Evolutionary conservation across 345 rosid genomes (phyloP), one percentile per base, ranked within the genome.

Genomic region (Odontarrhena argentea): DNA sequence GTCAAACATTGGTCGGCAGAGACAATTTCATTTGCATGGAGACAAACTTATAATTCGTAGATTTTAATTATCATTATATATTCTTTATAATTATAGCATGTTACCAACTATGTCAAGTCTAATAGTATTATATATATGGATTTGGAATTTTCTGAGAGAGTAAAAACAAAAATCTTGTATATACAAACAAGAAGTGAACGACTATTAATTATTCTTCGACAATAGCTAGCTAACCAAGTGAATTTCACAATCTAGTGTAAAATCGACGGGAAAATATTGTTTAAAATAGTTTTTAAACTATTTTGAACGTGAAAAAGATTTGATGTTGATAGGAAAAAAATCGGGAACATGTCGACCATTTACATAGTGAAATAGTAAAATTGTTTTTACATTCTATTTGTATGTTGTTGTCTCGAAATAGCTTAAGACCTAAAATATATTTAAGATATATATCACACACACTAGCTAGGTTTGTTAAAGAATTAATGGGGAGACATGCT

Each of bases 1-100:
- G 71, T 73, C 71, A 66, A 66, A 73, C 49, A 43, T 26, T 52
- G 67, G 67, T 66, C 62, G 72, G 72, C 72, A 36, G 35, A 36
- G 50, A 59, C 61, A 50, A 51, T 73, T 73, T 51, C 61, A 58
- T n/a, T 58, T 45, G 61, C 67, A 73, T 67, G 62, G 72, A 43
- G 71, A 59, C 71, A 66, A 59, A 53, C 28, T 44, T 66, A 53
- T 59, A 36, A 53, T 59, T 46, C 47, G 32, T 44, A 65, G 22
- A 18, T 18, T 18, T 18, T 9, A 12, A n/a, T 37, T 64, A 55
- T 9, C 44, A 3, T 32, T 69, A 15, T 62, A 25, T 24, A 25
- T 24, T 52, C 32, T 69, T 59, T 47, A 0, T 30, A 46, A 1
- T n/a, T 10, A n/a, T 46, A 70, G 7, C 56, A 56, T 42, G 38